A percentile compares a stretch with the other conserved stretches of the same genome.
These are phyloP conservation scores for Yamadazyma siamensis DNA, from an alignment of 1,139 yeast species.

Conservation along the genomic window DNA sequence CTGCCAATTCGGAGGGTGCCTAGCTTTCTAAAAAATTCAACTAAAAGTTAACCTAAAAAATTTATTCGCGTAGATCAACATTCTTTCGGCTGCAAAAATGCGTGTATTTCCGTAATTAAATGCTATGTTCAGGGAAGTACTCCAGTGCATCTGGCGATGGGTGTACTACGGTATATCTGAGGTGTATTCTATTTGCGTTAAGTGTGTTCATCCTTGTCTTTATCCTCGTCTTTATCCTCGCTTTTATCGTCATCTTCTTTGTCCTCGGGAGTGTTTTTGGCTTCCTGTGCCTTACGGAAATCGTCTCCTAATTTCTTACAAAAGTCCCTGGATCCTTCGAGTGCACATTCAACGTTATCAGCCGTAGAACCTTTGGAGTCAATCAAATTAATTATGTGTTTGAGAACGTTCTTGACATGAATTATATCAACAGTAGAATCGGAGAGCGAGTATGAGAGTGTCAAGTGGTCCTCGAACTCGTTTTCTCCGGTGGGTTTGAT, in stretches of 20 bases:
- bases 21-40: no score
- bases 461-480: slow-evolving; percentile 24
- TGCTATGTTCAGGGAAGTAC: no score
- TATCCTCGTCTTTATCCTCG: slow-evolving; percentile 3
- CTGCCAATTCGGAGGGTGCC: slow-evolving; percentile 1
- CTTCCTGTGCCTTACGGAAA: slow-evolving; percentile 4
- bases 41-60: no score
- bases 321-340: slow-evolving; percentile 21
- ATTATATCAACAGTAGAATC: slow-evolving; percentile 35
- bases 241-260: not conserved
- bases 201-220: slow-evolving; percentile 5
- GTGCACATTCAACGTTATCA: slow-evolving; percentile 32
- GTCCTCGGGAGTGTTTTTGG: not conserved
- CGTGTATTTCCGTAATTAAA: no score
- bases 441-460: slow-evolving; percentile 31
- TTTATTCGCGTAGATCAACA: no score
- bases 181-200: no score
- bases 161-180: no score
- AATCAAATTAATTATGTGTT: slow-evolving; percentile 23
- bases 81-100: no score
- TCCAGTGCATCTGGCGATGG: no score
- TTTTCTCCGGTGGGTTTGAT: slow-evolving; percentile 2
- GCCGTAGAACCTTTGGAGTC: slow-evolving; percentile 23
- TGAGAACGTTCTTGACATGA: slow-evolving; percentile 29
- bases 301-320: slow-evolving; percentile 22